Evolutionary conservation across 2,329 filamentous ascomycete species (phyloP).

Genomic region (Metarhizium guizhouense): DNA sequence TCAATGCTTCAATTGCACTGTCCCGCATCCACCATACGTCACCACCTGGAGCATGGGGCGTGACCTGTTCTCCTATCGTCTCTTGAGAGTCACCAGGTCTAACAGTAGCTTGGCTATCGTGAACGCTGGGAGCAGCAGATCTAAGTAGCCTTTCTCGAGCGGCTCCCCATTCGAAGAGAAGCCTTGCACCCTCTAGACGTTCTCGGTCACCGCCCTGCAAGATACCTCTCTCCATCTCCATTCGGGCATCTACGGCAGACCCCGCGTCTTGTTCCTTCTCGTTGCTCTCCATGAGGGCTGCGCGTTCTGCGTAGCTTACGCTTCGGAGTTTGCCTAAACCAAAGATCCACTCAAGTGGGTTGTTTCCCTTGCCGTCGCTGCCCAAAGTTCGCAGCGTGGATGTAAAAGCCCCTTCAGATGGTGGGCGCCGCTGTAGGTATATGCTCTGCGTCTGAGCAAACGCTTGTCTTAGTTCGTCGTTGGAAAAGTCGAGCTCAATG

Average conservation of each 20-base stretch:
- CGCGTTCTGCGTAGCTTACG: conserved; percentile 58
- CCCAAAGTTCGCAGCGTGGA: conserved; percentile 69
- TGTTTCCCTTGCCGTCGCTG: conserved; percentile 19
- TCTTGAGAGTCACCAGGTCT: conserved; percentile 17
- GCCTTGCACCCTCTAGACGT: conserved; percentile 37
- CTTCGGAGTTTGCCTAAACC: conserved; percentile 43
- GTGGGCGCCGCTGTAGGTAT: conserved; percentile 61
- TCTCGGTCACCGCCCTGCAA: conserved; percentile 30
- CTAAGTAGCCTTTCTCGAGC: conserved; percentile 28
- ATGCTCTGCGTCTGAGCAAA: conserved; percentile 63
- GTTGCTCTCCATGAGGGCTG: conserved; percentile 47
- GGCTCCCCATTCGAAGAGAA: conserved; percentile 50
- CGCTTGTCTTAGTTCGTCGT: conserved; percentile 50
- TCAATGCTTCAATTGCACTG: conserved; percentile 44
- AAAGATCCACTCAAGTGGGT: conserved; percentile 69
- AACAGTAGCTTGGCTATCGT: conserved; percentile 27
- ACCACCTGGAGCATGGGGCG: conserved; percentile 13
- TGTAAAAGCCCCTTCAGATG: conserved; percentile 60
- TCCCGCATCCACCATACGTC: conserved; percentile 46
- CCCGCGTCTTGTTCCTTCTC: conserved; percentile 38
- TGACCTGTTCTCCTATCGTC: conserved; percentile 12
- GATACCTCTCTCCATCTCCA: conserved; percentile 51
- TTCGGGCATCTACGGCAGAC: conserved; percentile 58
- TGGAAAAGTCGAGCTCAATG: conserved; percentile 65
- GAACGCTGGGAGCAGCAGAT: conserved; percentile 10